These are phyloP conservation scores for Aspergillus ellipticus DNA, from an alignment of 495 filamentous ascomycete genomes.

Conservation along the genomic window DNA sequence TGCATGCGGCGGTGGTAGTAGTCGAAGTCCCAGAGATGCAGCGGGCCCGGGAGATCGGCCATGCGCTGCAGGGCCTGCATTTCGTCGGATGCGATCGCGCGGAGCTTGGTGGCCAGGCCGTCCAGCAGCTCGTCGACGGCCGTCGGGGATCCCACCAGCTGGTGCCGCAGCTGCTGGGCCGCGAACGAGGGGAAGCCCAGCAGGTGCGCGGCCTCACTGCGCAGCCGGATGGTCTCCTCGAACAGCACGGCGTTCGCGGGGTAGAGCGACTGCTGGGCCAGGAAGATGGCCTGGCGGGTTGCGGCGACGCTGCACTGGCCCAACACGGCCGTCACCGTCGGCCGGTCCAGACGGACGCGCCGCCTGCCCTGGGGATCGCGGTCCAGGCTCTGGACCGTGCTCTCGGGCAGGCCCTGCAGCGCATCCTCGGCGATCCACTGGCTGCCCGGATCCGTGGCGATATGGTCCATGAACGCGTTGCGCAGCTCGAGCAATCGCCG, in stretches of 20 bases:
- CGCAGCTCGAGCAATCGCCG: neutral
- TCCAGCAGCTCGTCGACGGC: neutral
- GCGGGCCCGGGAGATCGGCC: neutral
- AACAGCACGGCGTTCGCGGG: neutral
- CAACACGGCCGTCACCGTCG: neutral
- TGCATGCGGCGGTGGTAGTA: neutral
- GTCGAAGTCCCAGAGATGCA: conserved; percentile 1
- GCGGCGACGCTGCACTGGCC: neutral
- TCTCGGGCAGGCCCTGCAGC: neutral
- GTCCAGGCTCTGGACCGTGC: neutral
- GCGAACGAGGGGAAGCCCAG: neutral
- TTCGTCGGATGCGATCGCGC: neutral
- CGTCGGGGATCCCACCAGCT: neutral
- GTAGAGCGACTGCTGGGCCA: neutral
- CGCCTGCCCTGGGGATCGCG: no score
- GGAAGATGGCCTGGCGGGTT: neutral
- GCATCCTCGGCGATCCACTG: neutral
- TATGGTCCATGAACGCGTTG: neutral
- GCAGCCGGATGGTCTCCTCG: neutral
- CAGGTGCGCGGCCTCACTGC: neutral
- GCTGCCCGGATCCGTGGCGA: neutral
- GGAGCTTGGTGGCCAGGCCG: neutral
- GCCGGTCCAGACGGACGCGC: neutral
- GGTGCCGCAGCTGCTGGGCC: neutral
- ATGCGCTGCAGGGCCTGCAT: neutral